Evolutionary conservation across 2,329 filamentous ascomycete species (phyloP).

Genomic region (Fusarium sarcochroum): DNA sequence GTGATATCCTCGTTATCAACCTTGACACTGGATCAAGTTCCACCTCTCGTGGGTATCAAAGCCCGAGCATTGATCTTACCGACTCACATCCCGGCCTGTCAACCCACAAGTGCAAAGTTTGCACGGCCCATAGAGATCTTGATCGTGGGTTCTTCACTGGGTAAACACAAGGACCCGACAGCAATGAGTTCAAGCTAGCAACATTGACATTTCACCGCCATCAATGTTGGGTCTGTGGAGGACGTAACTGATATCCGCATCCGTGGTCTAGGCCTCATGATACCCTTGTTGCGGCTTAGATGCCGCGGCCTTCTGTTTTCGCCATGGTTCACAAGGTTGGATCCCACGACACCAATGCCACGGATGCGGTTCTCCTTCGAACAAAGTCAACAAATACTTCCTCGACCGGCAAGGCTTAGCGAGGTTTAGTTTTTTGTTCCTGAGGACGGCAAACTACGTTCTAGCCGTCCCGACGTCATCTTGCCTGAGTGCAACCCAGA

Average conservation of each 20-base stretch:
- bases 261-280: constrained; percentile 13
- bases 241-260: constrained; percentile 43
- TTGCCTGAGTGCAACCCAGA: constrained; percentile 14
- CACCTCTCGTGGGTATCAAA: constrained; percentile 6
- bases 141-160: constrained; percentile 43
- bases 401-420: background rate
- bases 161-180: constrained; percentile 52
- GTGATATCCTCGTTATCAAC: constrained; percentile 1
- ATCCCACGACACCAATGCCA: constrained; percentile 27
- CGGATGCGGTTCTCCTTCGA: constrained; percentile 16
- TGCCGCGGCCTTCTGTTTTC: constrained; percentile 22
- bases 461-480: constrained; percentile 5
- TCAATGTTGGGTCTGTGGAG: constrained; percentile 51
- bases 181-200: constrained; percentile 9
- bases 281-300: constrained; percentile 31
- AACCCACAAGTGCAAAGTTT: constrained; percentile 21
- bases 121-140: constrained; percentile 9
- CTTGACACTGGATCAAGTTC: constrained; percentile 25
- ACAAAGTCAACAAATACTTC: background rate
- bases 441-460: constrained; percentile 3
- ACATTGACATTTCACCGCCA: constrained; percentile 46
- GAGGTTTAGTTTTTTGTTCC: constrained; percentile 19
- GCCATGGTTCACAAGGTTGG: constrained; percentile 8
- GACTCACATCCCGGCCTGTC: background rate
- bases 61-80: constrained; percentile 11